A percentile compares a stretch with the other conserved stretches of the same genome.
Conservation (phyloP, 345 rosid genomes). For the Boechera divaricarpa region DNA sequence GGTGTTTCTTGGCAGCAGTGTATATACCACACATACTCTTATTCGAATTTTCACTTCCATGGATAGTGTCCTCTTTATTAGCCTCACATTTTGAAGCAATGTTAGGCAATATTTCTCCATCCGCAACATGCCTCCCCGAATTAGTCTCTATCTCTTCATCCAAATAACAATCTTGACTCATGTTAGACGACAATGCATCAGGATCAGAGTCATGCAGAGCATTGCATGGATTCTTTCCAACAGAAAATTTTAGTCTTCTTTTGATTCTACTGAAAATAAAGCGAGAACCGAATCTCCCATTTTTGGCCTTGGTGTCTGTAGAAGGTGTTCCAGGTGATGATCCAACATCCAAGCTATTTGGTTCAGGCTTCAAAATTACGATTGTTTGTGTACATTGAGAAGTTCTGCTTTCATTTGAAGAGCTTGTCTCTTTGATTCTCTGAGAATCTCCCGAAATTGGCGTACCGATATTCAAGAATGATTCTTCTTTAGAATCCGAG, state of each 20-base stretch:
- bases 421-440: constrained; percentile 47
- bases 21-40: constrained; percentile 71
- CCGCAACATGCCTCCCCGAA: constrained; percentile 56
- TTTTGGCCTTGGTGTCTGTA: constrained; percentile 69
- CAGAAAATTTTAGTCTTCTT: constrained; percentile 59
- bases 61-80: constrained; percentile 47
- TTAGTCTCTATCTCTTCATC: constrained; percentile 45
- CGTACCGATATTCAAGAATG: constrained; percentile 32
- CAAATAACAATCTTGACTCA: constrained; percentile 27
- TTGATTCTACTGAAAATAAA: constrained; percentile 49
- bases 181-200: constrained; percentile 59
- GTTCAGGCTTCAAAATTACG: constrained; percentile 69
- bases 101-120: constrained; percentile 64
- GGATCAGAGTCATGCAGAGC: constrained; percentile 59
- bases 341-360: constrained; percentile 44
- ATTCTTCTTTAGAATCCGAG: constrained; percentile 71
- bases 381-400: constrained; percentile 63
- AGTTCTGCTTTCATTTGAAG: constrained; percentile 49
- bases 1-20: constrained; percentile 86
- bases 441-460: constrained; percentile 1
- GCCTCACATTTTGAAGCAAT: constrained; percentile 29
- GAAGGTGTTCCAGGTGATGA: constrained; percentile 47
- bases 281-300: constrained; percentile 49
- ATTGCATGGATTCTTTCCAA: constrained; percentile 52
- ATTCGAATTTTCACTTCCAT: constrained; percentile 49